Evolutionary conservation across 2,329 filamentous ascomycete genomes (phyloP), one percentile per base, ranked within the genome.

Genomic region (Ophiocordyceps sinensis): DNA sequence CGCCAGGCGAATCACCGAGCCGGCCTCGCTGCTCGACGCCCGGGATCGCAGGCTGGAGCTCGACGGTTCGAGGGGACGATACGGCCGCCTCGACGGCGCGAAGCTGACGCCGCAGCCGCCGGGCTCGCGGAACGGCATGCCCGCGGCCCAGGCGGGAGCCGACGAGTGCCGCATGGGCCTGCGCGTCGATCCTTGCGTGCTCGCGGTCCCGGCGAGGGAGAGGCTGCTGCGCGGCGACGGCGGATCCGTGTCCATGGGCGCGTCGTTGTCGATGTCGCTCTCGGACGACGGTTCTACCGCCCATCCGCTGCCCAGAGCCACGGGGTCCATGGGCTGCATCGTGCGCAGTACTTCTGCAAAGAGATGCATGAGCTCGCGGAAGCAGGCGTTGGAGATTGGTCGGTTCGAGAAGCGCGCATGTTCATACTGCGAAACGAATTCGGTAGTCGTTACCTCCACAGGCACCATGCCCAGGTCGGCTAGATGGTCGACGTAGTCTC

Each of bases 391-490:
- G 3, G 75, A 72, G 4, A 94, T 65, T 1, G 81, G 73, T 5
- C 68, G 65, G 0, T 73, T 75, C 2, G 85, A 88, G 63, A 94
- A 98, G 34, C 89, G 79, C 3, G 87, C 86, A 43, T 75, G 68
- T 62, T 96, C 91, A 61, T 95, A 98, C 17, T 75, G 65, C 1
- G 70, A 61, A 17, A 95, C 63, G 54, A 96, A 98, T 47, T 58
- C 76, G 56, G 48, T 69, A 49, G 57, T 79, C 2, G 58, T 57
- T 2, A 65, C 43, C 28, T 58, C 56, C 39, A 63, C 53, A 30
- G 50, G 53, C n/a, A 80, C 52, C 5, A 94, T 73, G 4, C 75
- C 76, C 21, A 94, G 62, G 4, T 68, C 67, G 5, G 75, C 70
- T 5, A 96, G 75, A 45, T 85, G 79, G 1, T 67, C 64, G 4